Base-by-base conservation (phyloP, 148 eudicot genomes). In the Gaultheria prostrata region DNA sequence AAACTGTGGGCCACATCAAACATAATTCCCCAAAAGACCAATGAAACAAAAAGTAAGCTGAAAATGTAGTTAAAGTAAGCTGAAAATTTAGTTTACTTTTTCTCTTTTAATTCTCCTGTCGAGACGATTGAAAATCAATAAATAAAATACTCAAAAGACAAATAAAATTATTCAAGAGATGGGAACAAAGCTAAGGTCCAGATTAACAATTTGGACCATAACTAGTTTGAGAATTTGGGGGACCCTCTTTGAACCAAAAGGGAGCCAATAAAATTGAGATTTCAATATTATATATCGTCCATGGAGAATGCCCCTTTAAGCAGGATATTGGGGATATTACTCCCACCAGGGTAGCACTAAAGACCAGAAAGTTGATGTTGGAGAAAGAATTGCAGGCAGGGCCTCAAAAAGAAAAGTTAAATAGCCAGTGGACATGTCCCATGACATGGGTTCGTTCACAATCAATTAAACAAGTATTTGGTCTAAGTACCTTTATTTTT, bases 281-380 rank as follows among this genome's bases (percentile, higher is more conserved):
- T 39, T 76, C 21, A 49, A 46, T 43, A 20, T 9, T 43, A 20
- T 9, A 9, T 48, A 11, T 63, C 14, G 2, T 11, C 57, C 59
- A 21, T 53, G 67, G 24, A 21, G 18, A 53, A 53, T 49, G 24
- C 17, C 1, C 71, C 63, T 26, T 63, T 63, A 80, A 63, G 82
- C 73, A 80, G 82, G 73, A 80, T 21, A 80, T 15, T n/a, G 6
- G 82, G 73, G 73, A 80, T 80, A 80, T 80, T 57, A 8, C 17
- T 79, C 67, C 51, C 72, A 24, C 39, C 14, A 39, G 65, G 73
- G 18, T 61, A 24, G 45, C 82, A 61, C 26, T 26, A 57, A 59
- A 79, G 51, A 39, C 43, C 43, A 39, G 6, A 35, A 59, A 48
- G 21, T 57, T 57, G 32, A 80, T 80, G 82, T 63, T 35, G 50